Evolutionary conservation across 495 filamentous ascomycete genomes (phyloP), one percentile per base, ranked within the genome.

Genomic region (Hypoxylon rickii): DNA sequence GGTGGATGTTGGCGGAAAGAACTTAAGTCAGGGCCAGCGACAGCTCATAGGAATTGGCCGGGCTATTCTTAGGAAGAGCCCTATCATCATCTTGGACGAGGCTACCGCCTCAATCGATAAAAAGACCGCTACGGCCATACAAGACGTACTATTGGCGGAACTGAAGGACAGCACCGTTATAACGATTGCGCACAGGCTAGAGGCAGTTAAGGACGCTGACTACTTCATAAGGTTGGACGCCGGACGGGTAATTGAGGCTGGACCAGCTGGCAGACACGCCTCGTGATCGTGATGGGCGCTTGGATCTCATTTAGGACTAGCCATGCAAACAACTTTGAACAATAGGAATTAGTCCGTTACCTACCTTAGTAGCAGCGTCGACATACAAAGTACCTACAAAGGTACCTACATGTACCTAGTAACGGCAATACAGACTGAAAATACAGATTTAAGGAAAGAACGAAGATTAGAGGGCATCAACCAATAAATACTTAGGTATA

Each of bases 41-140:
- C 83, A 86, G 61, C 75, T 86, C 12, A 72, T 87, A 8, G 79
- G 80, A 20, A 76, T 86, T 2, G 83, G 81, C 2, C 63, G 81
- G 7, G 82, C 83, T 0, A 76, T 87, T 10, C 72, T 85, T n/a
- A 67, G 80, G 24, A 68, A 78, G n/a, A 80, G 79, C 15, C 78
- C 78, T 43, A 76, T 87, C 26, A 77, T 86, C 19, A 71, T 92
- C 37, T 68, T 92, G 55, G 88, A 92, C 57, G 88, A 92, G 70
- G 90, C 90, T 13, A 96, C 90, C n/a, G 90, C 90, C 12, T 88
- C 83, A 11, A 90, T 96, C 54, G 90, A 96, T 61, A 79, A 79
- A 55, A 83, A 86, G 66, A 94, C 88, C 1, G 87, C 88, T n/a
- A 70, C 82, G 61, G 77, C 85, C 47, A 90, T 94, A 39, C 90